phyloP scores from a whole-genome alignment of 2,329 filamentous ascomycete genomes.

The Exophiala alcalophila region DNA sequence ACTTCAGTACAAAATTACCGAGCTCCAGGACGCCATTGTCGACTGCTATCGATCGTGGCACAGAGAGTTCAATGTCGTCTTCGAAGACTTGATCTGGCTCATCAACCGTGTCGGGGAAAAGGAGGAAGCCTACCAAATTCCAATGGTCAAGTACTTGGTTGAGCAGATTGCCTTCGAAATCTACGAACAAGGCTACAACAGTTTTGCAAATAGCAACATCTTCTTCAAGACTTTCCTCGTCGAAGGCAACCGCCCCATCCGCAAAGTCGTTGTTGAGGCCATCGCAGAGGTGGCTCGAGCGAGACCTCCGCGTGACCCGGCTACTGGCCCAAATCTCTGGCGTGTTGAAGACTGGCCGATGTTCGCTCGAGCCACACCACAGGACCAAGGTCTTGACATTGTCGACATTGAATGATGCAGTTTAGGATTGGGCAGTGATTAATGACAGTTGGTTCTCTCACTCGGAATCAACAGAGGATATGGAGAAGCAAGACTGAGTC shows the following conservation, averaged over 20 bases:
- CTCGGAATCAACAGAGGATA: no score
- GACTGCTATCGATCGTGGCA: conserved; percentile 26
- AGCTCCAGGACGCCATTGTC: conserved; percentile 27
- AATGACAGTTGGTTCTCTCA: no score
- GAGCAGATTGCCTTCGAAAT: conserved; percentile 29
- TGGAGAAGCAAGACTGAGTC: no score
- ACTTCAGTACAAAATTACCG: conserved; percentile 18
- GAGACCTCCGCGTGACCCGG: conserved; percentile 15
- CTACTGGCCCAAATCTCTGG: conserved; percentile 17
- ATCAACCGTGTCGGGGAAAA: conserved; percentile 19
- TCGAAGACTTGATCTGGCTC: conserved; percentile 27
- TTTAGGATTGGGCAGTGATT: no score
- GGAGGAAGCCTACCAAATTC: conserved; percentile 4
- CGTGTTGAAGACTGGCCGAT: conserved; percentile 8
- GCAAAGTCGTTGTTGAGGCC: conserved; percentile 15
- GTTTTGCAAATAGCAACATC: conserved; percentile 12
- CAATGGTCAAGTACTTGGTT: conserved; percentile 25
- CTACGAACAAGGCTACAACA: conserved; percentile 15
- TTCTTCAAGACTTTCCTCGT: conserved; percentile 18
- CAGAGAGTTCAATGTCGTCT: conserved; percentile 10
- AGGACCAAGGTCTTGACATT: no score
- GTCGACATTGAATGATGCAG: no score
- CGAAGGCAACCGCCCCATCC: conserved; percentile 10
- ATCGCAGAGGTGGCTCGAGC: conserved; percentile 18
- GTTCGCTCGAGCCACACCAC: background rate